phyloP scores from a whole-genome alignment of 441 rosid species.

The Raphanus hybrid region DNA sequence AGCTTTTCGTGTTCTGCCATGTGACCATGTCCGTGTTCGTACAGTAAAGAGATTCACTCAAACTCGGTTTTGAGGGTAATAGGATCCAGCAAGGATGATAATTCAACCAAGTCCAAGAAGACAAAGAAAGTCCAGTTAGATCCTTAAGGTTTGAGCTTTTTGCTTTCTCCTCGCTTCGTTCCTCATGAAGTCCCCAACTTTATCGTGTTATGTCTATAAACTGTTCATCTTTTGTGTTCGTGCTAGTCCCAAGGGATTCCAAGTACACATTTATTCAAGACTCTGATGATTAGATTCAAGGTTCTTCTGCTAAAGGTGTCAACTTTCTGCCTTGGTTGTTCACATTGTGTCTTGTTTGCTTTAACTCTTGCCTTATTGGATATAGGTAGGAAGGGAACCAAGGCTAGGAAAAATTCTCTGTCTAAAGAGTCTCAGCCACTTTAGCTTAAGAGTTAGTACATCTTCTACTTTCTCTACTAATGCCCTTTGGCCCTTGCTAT shows the following conservation, averaged over 20 bases:
- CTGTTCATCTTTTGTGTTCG: conserved; percentile 18
- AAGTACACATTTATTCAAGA: conserved; percentile 37
- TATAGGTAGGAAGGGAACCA: conserved; percentile 58
- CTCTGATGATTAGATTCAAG: conserved; percentile 46
- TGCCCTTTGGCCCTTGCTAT: not conserved
- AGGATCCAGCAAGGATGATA: conserved; percentile 60
- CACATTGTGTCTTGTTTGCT: conserved; percentile 8
- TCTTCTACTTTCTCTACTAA: conserved; percentile 6
- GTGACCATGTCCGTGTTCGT: too few relatives aligned
- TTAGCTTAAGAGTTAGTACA: conserved; percentile 66
- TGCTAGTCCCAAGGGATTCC: conserved; percentile 45
- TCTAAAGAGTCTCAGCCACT: conserved; percentile 57
- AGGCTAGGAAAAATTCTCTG: conserved; percentile 47
- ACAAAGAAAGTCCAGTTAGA: conserved; percentile 63
- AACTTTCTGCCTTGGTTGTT: not conserved
- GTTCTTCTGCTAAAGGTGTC: not conserved
- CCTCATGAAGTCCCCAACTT: not conserved
- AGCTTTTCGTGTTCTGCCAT: too few relatives aligned
- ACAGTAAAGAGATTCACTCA: too few relatives aligned
- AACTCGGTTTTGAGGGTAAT: conserved; percentile 18
- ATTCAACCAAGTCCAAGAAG: conserved; percentile 58
- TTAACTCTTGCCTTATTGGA: conserved; percentile 1
- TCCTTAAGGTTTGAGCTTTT: conserved; percentile 2
- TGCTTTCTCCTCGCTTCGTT: not conserved
- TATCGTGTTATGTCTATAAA: not conserved